These are phyloP conservation scores for Teunomyces pallodes DNA, from an alignment of 805 yeast genomes.

Conservation along the genomic window DNA sequence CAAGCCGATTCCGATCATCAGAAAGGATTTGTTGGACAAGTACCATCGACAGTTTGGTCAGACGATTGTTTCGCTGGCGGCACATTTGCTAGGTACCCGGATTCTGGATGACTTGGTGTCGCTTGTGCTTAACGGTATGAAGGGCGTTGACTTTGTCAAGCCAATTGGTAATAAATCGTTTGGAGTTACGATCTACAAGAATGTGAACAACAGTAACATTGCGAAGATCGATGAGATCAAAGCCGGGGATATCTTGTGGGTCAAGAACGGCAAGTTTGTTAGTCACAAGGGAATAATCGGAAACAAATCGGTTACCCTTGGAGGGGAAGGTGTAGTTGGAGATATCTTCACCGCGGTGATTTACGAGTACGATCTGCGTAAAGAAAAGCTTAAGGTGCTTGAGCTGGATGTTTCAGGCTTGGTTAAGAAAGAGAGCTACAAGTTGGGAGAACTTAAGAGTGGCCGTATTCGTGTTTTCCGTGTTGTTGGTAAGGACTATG, in stretches of 20 bases:
- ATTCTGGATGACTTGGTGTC: constrained; percentile 30
- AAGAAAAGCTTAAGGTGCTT: constrained; percentile 67
- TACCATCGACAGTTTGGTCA: constrained; percentile 53
- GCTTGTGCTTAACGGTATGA: constrained; percentile 17
- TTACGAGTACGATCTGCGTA: constrained; percentile 68
- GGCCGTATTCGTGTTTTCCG: constrained; percentile 84
- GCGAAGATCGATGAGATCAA: constrained; percentile 58
- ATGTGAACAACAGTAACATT: constrained; percentile 36
- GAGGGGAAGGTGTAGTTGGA: constrained; percentile 41
- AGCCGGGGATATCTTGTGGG: constrained; percentile 82
- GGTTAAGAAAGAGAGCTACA: constrained; percentile 60
- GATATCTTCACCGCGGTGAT: constrained; percentile 51
- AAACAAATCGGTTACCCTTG: constrained; percentile 48
- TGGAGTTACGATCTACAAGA: constrained; percentile 71
- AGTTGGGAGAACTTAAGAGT: constrained; percentile 66
- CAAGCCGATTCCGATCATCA: constrained; percentile 43
- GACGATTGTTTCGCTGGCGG: constrained; percentile 37
- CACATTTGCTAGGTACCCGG: constrained; percentile 31
- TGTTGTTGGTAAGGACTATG: constrained; percentile 66
- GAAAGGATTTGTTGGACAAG: constrained; percentile 48
- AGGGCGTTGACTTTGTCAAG: constrained; percentile 33
- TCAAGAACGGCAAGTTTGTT: constrained; percentile 71
- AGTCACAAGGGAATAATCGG: constrained; percentile 53
- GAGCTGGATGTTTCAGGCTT: constrained; percentile 52
- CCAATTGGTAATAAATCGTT: constrained; percentile 66